Evolutionary conservation across 31 red algal species (phyloP), one percentile per base, ranked within the genome.

Genomic region (Odonthalia washingtoniensis): DNA sequence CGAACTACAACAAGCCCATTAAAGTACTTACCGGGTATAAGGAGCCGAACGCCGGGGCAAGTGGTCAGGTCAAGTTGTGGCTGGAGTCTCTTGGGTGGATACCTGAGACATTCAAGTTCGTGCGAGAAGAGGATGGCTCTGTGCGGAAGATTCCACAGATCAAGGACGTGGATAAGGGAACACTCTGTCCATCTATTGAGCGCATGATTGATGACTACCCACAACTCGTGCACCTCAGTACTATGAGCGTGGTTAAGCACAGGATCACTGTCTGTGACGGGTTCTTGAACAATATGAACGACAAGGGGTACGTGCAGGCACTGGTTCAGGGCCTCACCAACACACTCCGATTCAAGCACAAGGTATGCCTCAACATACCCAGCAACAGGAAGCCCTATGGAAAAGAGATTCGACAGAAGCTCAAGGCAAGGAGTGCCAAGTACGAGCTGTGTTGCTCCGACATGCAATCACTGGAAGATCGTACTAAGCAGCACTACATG

Each of bases 401-500:
- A 33, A 67, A 67, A 67, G 64, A 67, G 33, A 35, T 67, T 67
- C 27, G 64, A 67, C 30, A 35, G 33, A 33, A 35, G 27, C 33
- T 67, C 30, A 67, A 30, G 33, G 33, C 33, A 33, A 30, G 30
- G 27, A 35, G 33, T 67, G 64, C 27, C 33, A 67, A 30, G 6
- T 67, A 67, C 33, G 33, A 33, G 27, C 27, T 67, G 64, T 67
- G 64, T 14, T 2, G 64, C 27, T 33, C 30, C 33, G 64, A 67
- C 33, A 67, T 67, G 27, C 27, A 35, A 33, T 30, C 30, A 33
- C 33, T 67, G 33, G 64, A 67, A 67, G 64, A 67, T 67, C 27
- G 33, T 67, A 67, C 64, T 67, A 67, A 67, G 33, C 64, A 67
- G 33, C 64, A 67, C 64, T 67, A 67, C 33, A 67, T 67, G 27